Conservation (phyloP, 371 early-diverging fungal species). For the Mortierella sp. region DNA sequence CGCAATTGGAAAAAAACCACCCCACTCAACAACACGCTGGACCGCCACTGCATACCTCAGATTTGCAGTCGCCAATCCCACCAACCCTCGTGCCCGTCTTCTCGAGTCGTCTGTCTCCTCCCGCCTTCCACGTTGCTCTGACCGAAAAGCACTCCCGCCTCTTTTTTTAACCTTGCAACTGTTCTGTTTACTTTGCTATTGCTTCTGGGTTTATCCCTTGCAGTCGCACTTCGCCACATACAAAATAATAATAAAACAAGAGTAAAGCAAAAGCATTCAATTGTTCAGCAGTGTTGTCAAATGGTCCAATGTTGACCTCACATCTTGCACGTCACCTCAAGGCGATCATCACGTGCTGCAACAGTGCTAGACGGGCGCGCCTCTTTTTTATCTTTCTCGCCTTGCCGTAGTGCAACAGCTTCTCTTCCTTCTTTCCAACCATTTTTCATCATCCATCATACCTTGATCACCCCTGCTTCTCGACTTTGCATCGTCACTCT, state of each 20-base stretch:
- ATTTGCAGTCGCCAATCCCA: not conserved
- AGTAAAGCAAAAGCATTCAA: not conserved
- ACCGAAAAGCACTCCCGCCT: not conserved
- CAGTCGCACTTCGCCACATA: not conserved
- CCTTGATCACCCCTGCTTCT: not conserved
- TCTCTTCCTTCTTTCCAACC: not conserved
- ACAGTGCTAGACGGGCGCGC: slow-evolving; percentile 6
- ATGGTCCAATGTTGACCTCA: not conserved
- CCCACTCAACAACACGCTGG: not conserved
- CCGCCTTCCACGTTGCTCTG: not conserved
- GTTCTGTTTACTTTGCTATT: not conserved
- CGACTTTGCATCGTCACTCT: not conserved
- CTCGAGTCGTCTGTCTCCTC: slow-evolving; percentile 5
- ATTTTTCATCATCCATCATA: not conserved
- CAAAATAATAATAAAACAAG: not conserved
- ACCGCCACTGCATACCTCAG: not conserved
- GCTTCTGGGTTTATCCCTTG: not conserved
- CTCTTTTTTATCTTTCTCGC: not conserved
- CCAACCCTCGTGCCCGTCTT: not conserved
- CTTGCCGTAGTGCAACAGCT: not conserved
- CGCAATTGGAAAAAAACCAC: not conserved
- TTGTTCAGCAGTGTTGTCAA: not conserved
- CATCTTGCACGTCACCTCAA: not conserved
- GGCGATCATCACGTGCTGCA: not conserved
- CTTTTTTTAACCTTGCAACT: not conserved